phyloP scores from a whole-genome alignment of 257 asterid species.

The Hygrophila difformis region DNA sequence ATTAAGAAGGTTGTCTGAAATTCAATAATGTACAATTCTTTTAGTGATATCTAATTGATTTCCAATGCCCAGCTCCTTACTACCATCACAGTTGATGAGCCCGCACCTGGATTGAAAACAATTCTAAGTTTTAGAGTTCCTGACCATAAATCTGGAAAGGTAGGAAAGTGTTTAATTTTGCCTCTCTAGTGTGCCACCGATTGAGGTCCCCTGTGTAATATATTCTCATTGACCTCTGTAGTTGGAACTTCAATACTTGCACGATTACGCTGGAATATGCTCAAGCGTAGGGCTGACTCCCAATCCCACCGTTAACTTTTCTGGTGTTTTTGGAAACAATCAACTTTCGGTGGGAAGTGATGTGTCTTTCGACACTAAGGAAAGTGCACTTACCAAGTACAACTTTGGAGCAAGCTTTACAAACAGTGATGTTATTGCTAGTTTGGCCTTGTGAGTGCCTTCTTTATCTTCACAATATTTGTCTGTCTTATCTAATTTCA shows the following conservation, averaged over 20 bases:
- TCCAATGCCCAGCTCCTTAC: slow-evolving; percentile 27
- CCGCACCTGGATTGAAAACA: slow-evolving; percentile 33
- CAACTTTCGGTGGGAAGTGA: slow-evolving; percentile 33
- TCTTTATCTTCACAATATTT: too few species aligned
- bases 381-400: slow-evolving; percentile 35
- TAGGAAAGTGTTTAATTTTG: slow-evolving; percentile 3
- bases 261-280: slow-evolving; percentile 37
- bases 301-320: slow-evolving; percentile 33
- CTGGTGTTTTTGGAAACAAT: slow-evolving; percentile 34
- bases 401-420: slow-evolving; percentile 42
- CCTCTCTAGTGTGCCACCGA: slow-evolving; percentile 1
- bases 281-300: slow-evolving; percentile 41
- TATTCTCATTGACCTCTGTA: slow-evolving; percentile 12
- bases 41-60: background rate
- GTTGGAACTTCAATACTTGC: slow-evolving; percentile 46
- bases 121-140: slow-evolving; percentile 36
- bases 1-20: background rate
- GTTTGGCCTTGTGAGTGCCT: slow-evolving; percentile 29
- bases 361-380: slow-evolving; percentile 38
- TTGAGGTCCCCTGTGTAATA: background rate
- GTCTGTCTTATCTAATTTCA: background rate
- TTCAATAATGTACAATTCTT: background rate
- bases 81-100: slow-evolving; percentile 31
- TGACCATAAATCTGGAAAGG: slow-evolving; percentile 42
- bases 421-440: slow-evolving; percentile 32